phyloP scores from a whole-genome alignment of 768 basidiomycete species.

The Omphalotus guepiniiformis region DNA sequence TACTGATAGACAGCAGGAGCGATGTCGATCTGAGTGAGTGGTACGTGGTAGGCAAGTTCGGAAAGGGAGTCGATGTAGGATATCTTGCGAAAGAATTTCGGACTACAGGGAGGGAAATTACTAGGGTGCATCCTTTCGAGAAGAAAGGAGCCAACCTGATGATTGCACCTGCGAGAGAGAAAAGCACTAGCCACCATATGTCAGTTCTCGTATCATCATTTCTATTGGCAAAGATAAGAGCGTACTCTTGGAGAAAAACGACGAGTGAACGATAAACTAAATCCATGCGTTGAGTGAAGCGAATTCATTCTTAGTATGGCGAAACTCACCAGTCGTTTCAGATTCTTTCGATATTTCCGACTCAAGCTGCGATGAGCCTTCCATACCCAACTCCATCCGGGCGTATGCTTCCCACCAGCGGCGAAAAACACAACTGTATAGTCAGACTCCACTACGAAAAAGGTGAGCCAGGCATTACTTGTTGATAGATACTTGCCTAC shows the following conservation, averaged over 20 bases:
- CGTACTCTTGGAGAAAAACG: conserved; percentile 82
- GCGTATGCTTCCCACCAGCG: conserved; percentile 68
- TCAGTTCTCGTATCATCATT: conserved; percentile 7
- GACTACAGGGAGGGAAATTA: conserved; percentile 37
- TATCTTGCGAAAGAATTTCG: conserved; percentile 88
- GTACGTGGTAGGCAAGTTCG: conserved; percentile 70
- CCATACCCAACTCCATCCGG: conserved; percentile 90
- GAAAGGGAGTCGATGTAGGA: conserved; percentile 73
- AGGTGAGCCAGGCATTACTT: background rate
- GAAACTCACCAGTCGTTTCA: conserved; percentile 69
- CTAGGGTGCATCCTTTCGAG: too few species aligned
- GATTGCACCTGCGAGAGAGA: conserved; percentile 82
- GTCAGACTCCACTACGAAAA: conserved; percentile 73
- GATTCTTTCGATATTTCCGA: conserved; percentile 83
- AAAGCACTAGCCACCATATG: conserved; percentile 58
- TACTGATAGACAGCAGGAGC: conserved; percentile 81
- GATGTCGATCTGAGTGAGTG: conserved; percentile 85
- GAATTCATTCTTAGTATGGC: background rate
- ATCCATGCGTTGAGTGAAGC: background rate
- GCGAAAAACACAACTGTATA: conserved; percentile 88
- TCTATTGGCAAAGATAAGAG: conserved; percentile 1
- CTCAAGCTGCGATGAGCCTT: conserved; percentile 79
- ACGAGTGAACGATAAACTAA: conserved; percentile 83
- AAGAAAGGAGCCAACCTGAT: conserved; percentile 56
- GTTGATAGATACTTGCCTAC: conserved; percentile 34